Conservation (phyloP, 768 basidiomycete species). For the Erythrobasidium yunnanense region DNA sequence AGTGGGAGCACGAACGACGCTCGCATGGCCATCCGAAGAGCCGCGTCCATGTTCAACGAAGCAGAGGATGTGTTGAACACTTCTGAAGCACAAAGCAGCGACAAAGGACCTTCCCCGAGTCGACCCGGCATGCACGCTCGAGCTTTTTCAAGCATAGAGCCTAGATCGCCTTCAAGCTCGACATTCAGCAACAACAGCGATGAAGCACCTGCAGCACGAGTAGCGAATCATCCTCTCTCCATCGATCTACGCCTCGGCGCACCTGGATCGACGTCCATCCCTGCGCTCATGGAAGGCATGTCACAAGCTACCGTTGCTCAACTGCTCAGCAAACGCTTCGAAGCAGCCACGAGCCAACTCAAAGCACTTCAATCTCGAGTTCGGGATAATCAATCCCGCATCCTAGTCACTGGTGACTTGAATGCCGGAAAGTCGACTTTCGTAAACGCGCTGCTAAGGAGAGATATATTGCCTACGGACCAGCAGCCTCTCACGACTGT, state of each 20-base stretch:
- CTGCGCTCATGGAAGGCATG: slow-evolving; percentile 68
- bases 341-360: slow-evolving; percentile 62
- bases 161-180: background rate
- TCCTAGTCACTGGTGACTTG: slow-evolving; percentile 93
- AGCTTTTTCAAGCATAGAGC: slow-evolving; percentile 1
- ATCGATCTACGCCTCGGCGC: slow-evolving; percentile 73
- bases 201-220: background rate
- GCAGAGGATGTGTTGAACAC: slow-evolving; percentile 43
- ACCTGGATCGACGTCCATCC: slow-evolving; percentile 50
- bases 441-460: slow-evolving; percentile 83
- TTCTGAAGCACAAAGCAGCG: background rate
- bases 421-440: slow-evolving; percentile 98
- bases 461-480: slow-evolving; percentile 90
- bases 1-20: background rate
- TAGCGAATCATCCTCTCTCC: slow-evolving; percentile 70
- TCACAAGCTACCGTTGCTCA: slow-evolving; percentile 88
- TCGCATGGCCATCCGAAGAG: slow-evolving; percentile 53
- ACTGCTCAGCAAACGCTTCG: slow-evolving; percentile 74
- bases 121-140: slow-evolving; percentile 5
- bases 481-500: slow-evolving; percentile 96
- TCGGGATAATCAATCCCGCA: slow-evolving; percentile 82
- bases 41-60: slow-evolving; percentile 51
- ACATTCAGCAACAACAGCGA: background rate
- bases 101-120: background rate
- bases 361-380: slow-evolving; percentile 75